Conservation (phyloP, 225 moss, liverwort and hornwort genomes). For the Marchantia polymorpha region DNA sequence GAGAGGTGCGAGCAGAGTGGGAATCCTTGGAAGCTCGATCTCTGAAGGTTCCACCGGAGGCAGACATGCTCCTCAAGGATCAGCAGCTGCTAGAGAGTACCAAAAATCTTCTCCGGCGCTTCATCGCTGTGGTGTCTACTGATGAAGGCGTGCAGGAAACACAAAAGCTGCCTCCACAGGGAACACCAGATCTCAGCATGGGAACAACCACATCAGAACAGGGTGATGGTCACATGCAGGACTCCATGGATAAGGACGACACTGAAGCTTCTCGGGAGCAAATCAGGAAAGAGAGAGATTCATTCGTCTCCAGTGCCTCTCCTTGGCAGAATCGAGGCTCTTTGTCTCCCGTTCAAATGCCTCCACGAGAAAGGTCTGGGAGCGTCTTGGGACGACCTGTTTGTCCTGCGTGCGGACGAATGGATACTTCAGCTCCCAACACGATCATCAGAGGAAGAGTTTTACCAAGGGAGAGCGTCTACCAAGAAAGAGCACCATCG, state of each 20-base stretch:
- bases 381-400: slow-evolving; percentile 38
- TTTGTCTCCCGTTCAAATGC: slow-evolving; percentile 20
- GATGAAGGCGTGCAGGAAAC: slow-evolving; percentile 34
- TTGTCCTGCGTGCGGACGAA: slow-evolving; percentile 40
- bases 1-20: slow-evolving; percentile 79
- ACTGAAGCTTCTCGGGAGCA: slow-evolving; percentile 20
- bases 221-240: slow-evolving; percentile 10
- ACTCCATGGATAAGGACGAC: neutral
- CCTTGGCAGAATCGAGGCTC: slow-evolving; percentile 36
- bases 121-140: slow-evolving; percentile 50
- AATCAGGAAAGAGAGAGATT: slow-evolving; percentile 29
- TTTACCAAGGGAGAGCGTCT: slow-evolving; percentile 44
- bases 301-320: slow-evolving; percentile 19
- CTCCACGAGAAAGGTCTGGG: slow-evolving; percentile 11
- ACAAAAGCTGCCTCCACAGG: slow-evolving; percentile 10
- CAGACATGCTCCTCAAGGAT: slow-evolving; percentile 88
- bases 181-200: slow-evolving; percentile 26
- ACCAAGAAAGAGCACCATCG: slow-evolving; percentile 38
- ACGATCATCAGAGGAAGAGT: slow-evolving; percentile 44
- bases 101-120: slow-evolving; percentile 76
- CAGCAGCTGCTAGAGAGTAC: slow-evolving; percentile 81
- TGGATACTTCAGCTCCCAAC: slow-evolving; percentile 43
- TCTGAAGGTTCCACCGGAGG: slow-evolving; percentile 65
- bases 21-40: slow-evolving; percentile 70
- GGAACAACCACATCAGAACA: slow-evolving; percentile 24